phyloP scores from a whole-genome alignment of 805 yeast species.

The Wickerhamiella brachini region DNA sequence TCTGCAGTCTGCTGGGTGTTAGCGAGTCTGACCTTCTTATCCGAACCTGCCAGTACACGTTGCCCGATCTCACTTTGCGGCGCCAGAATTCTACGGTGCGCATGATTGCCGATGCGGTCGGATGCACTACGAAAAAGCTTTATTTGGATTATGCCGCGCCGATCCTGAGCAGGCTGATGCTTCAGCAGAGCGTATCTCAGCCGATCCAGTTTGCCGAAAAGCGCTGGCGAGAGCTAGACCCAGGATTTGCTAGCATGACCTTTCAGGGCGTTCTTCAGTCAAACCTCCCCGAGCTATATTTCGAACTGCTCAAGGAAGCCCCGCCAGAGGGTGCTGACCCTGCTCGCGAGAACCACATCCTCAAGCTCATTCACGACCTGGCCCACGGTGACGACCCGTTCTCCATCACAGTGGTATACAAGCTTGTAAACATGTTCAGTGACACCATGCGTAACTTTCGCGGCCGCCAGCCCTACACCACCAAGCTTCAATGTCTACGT shows the following conservation, averaged over 20 bases:
- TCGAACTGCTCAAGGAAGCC: slow-evolving; percentile 31
- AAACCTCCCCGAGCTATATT: slow-evolving; percentile 14
- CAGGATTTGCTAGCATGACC: slow-evolving; percentile 28
- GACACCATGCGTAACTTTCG: slow-evolving; percentile 62
- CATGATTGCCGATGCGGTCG: slow-evolving; percentile 42
- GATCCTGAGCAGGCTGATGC: slow-evolving; percentile 21
- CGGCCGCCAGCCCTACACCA: slow-evolving; percentile 58
- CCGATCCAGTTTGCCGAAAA: slow-evolving; percentile 38
- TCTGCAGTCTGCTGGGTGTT: slow-evolving; percentile 55
- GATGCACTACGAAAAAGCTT: slow-evolving; percentile 33
- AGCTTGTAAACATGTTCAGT: slow-evolving; percentile 49
- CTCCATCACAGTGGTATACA: slow-evolving; percentile 10
- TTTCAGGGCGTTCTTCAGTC: slow-evolving; percentile 21
- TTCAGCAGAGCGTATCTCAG: slow-evolving; percentile 34
- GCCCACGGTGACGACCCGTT: neutral
- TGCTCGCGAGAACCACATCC: neutral
- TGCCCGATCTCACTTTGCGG: slow-evolving; percentile 61
- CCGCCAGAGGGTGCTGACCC: slow-evolving; percentile 19
- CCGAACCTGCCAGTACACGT: slow-evolving; percentile 57
- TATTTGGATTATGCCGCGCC: slow-evolving; percentile 29
- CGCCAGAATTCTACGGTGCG: slow-evolving; percentile 49
- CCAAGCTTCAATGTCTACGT: slow-evolving; percentile 53
- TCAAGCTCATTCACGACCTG: neutral
- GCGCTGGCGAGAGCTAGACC: slow-evolving; percentile 40
- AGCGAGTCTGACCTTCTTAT: slow-evolving; percentile 46